Base-by-base conservation (phyloP, 352 stramenopile genomes). In the Globisporangium polare region DNA sequence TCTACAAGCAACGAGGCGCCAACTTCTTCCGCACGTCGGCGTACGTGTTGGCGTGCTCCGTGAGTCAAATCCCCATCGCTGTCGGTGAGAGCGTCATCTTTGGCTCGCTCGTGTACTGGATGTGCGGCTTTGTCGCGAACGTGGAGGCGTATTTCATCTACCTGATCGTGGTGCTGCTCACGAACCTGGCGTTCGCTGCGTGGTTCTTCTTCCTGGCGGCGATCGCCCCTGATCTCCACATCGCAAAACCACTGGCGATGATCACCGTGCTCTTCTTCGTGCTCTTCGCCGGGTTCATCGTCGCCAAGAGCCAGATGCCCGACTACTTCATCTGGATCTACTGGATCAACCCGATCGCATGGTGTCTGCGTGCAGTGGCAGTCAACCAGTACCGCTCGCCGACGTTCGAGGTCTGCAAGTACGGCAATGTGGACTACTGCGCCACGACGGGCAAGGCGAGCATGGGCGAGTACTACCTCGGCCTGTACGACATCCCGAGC, bases 51-150 rank as follows among this genome's bases (percentile, higher is more conserved):
- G 72, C 67, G 0, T 69, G 50, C 17, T 72, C 72, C 0, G 59
- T 75, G 8, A 67, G 52, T n/a, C 66, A 77, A 26, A 39, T 85
- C 13, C 68, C 77, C 47, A 24, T 82, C 49, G 53, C 53, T 46
- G 0, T 81, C 0, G 56, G 73, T n/a, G 86, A 95, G 64, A 74
- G 65, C 13, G n/a, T 90, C 0, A 53, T 92, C 22, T 94, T 95
- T 67, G 88, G 83, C 9, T 81, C 74, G 1, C 69, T 96, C 43
- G 49, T 94, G 1, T 96, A 96, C 65, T 94, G 80, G 72, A 89
- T 94, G 70, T 85, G 89, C 43, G 88, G 85, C 3, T 79, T 65
- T 35, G 61, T 70, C 24, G 9, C 22, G 41, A 2, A 59, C 64
- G 1, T 49, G 1, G n/a, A 27, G 4, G 45, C 57, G 0, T 89